Evolutionary conservation across 805 yeast genomes (phyloP), one percentile per base, ranked within the genome.

Genomic region (Candida dajiaensis): DNA sequence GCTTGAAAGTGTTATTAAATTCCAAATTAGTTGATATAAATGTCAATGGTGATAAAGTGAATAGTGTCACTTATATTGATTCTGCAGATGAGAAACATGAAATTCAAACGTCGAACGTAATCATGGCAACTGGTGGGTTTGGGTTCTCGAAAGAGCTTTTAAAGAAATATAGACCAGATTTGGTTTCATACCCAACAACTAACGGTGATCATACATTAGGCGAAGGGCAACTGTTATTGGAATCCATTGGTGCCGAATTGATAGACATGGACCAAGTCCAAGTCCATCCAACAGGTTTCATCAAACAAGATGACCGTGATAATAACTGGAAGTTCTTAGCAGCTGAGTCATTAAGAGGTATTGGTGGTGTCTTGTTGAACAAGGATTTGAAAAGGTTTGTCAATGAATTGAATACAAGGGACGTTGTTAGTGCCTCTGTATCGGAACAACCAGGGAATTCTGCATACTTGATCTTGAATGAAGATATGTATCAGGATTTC

Each of bases 261-360:
- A 69, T 77, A 15, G 78, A 78, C 54, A 78, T 79, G 83, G 76
- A 76, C 41, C 74, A 78, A 53, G 63, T 80, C 19, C 85, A 80
- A 61, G 70, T 80, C 11, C 84, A 80, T 56, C 85, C 85, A 38
- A 80, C 84, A 2, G 84, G 84, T 2, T 78, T 78, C 58, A 64
- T 79, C 31, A 75, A 75, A 43, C 69, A 69, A 12, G 60, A 59
- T 18, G 69, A 73, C 35, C 67, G 66, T 21, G 54, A 56, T 6
- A 68, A 62, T 43, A 69, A 67, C 45, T 73, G 75, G 74, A 78
- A 78, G 58, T 72, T 79, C 51, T 59, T 80, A 15, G 81, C 83
- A 51, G 84, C 83, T 9, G 85, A 80, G 52, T 71, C 81, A 0
- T 54, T 80, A 4, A 66, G 85, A 59, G 84, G 83, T 1, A 65